These are phyloP conservation scores for Aquilaria yunnanensis DNA, from an alignment of 345 rosid genomes.

Conservation along the genomic window DNA sequence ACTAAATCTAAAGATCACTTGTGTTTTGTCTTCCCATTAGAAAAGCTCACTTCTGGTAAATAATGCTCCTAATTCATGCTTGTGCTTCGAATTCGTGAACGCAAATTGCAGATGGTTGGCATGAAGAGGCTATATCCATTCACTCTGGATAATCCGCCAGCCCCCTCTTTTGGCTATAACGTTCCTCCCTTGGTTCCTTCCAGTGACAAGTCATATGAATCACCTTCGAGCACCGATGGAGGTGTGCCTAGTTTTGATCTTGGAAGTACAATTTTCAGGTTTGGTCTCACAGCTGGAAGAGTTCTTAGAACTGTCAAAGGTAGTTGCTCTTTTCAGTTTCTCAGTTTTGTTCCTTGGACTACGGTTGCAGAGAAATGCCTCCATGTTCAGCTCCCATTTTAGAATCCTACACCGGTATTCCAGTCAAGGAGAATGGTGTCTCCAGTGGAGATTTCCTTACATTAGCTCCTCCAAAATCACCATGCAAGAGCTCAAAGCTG, in stretches of 20 bases:
- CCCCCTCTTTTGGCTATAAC: slow-evolving; percentile 21
- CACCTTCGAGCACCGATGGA: slow-evolving; percentile 25
- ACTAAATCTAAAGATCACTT: background rate
- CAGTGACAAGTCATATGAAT: slow-evolving; percentile 29
- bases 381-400: slow-evolving; percentile 19
- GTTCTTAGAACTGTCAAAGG: background rate
- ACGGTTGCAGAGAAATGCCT: slow-evolving; percentile 26
- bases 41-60: no score
- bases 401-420: slow-evolving; percentile 26
- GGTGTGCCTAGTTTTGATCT: slow-evolving; percentile 10
- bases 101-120: slow-evolving; percentile 37
- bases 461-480: slow-evolving; percentile 31
- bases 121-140: slow-evolving; percentile 49
- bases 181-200: slow-evolving; percentile 21
- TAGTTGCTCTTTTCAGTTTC: background rate
- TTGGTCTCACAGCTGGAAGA: background rate
- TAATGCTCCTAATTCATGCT: background rate
- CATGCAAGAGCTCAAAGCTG: slow-evolving; percentile 16
- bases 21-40: no score
- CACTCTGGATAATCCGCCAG: slow-evolving; percentile 28
- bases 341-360: background rate
- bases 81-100: slow-evolving; percentile 13
- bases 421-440: slow-evolving; percentile 15
- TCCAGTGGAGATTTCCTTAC: slow-evolving; percentile 38
- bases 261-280: slow-evolving; percentile 31